Conservation (phyloP, 768 basidiomycete species). For the Gloeophyllum trabeum region DNA sequence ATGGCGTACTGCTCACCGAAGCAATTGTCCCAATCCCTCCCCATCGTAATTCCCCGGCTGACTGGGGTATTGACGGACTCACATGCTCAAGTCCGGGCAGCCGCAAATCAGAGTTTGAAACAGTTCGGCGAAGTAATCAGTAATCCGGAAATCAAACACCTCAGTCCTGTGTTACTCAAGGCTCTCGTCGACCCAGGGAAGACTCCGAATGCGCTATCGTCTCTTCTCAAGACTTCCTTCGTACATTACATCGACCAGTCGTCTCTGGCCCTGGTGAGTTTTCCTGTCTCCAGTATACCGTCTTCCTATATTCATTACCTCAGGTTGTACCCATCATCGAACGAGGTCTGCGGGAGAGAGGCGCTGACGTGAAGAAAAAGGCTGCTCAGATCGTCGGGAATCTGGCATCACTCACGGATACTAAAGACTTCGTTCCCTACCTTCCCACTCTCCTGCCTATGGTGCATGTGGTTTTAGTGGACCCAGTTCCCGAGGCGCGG, state of each 20-base stretch:
- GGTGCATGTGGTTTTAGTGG: slow-evolving; percentile 86
- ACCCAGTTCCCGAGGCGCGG: slow-evolving; percentile 95
- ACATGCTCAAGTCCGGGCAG: slow-evolving; percentile 86
- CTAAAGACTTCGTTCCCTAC: slow-evolving; percentile 92
- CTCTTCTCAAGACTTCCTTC: slow-evolving; percentile 88
- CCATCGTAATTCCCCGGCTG: slow-evolving; percentile 92
- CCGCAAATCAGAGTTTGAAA: slow-evolving; percentile 93
- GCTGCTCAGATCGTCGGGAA: slow-evolving; percentile 98
- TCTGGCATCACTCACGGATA: slow-evolving; percentile 78
- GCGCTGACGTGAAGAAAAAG: slow-evolving; percentile 91
- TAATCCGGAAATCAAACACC: slow-evolving; percentile 91
- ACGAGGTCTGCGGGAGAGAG: slow-evolving; percentile 82
- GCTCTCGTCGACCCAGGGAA: slow-evolving; percentile 93
- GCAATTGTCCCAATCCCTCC: slow-evolving; percentile 89
- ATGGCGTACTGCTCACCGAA: slow-evolving; percentile 98
- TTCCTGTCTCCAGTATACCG: slow-evolving; percentile 1
- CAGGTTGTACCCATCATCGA: slow-evolving; percentile 94
- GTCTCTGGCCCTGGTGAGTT: slow-evolving; percentile 77
- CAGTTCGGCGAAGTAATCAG: slow-evolving; percentile 97
- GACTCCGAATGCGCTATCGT: slow-evolving; percentile 75
- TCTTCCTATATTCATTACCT: neutral
- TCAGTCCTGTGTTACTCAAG: slow-evolving; percentile 84
- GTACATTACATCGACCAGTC: slow-evolving; percentile 98
- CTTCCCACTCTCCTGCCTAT: slow-evolving; percentile 81
- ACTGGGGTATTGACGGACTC: slow-evolving; percentile 95